Evolutionary conservation across 2,329 filamentous ascomycete species (phyloP).

Genomic region (Colletotrichum incanum): DNA sequence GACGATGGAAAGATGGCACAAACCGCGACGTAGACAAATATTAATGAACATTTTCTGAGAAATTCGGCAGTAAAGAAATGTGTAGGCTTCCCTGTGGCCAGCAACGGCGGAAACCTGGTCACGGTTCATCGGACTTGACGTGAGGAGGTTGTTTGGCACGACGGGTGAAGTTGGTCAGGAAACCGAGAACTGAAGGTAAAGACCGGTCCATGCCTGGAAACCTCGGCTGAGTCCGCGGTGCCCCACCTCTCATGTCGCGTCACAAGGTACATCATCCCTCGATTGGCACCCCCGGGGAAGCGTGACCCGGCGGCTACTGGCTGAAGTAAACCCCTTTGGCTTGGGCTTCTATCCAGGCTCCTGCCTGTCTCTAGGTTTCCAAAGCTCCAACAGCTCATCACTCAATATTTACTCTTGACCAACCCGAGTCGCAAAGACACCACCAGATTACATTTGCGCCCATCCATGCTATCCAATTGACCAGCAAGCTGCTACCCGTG

Average conservation of each 20-base stretch:
- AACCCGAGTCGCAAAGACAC: neutral
- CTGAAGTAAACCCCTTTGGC: neutral
- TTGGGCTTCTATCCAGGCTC: neutral
- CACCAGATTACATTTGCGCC: neutral
- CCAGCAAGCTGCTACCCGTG: neutral
- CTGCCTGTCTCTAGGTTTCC: neutral
- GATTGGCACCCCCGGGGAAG: constrained; percentile 13
- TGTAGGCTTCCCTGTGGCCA: no score
- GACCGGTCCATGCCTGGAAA: constrained; percentile 2
- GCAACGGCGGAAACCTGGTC: neutral
- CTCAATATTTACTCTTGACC: neutral
- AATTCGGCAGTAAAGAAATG: neutral
- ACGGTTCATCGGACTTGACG: neutral
- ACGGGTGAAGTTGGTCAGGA: constrained; percentile 2
- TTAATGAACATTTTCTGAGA: constrained; percentile 53
- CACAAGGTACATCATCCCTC: constrained; percentile 3
- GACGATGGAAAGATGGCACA: constrained; percentile 43
- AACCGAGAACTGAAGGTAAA: neutral
- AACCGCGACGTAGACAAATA: constrained; percentile 55
- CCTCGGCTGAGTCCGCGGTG: constrained; percentile 27
- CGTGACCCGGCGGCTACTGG: constrained; percentile 8
- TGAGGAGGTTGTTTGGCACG: neutral
- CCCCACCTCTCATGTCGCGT: constrained; percentile 30
- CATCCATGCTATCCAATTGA: neutral
- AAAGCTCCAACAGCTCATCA: neutral